Evolutionary conservation across 2,329 filamentous ascomycete genomes (phyloP).

Genomic region (Aspergillus puulaauensis): DNA sequence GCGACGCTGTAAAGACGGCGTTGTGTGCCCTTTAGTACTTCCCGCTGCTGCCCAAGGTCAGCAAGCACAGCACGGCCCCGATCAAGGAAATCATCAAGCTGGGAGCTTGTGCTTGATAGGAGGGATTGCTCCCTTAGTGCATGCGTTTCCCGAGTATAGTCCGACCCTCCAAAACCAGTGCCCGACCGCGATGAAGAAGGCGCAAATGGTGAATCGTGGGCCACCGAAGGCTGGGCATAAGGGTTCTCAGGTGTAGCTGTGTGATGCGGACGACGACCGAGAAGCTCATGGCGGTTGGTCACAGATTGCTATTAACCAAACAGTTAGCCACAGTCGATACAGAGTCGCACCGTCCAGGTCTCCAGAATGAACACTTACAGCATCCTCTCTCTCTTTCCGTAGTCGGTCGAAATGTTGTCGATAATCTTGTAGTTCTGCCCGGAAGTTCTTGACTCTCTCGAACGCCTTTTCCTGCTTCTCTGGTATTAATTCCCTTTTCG

Average conservation of each 20-base stretch:
- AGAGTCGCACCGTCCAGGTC: background rate
- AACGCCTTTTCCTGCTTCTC: conserved; percentile 90
- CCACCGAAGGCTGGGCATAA: conserved; percentile 65
- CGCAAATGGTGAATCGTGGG: conserved; percentile 44
- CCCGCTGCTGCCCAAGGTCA: conserved; percentile 83
- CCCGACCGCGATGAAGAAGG: conserved; percentile 35
- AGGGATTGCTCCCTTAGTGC: conserved; percentile 88
- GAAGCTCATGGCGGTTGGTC: conserved; percentile 75
- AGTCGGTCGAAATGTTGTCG: conserved; percentile 73
- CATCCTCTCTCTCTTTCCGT: conserved; percentile 75
- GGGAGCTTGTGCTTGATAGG: conserved; percentile 75
- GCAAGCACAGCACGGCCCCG: conserved; percentile 85
- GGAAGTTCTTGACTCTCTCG: conserved; percentile 83
- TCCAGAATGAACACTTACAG: conserved; percentile 41
- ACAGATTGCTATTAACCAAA: conserved; percentile 49
- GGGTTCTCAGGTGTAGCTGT: conserved; percentile 88
- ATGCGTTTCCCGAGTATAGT: conserved; percentile 73
- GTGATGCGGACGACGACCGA: conserved; percentile 79
- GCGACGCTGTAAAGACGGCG: conserved; percentile 86
- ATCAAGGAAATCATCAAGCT: conserved; percentile 92
- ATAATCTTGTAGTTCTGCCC: conserved; percentile 77
- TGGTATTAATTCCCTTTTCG: conserved; percentile 83
- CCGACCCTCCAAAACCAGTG: conserved; percentile 49
- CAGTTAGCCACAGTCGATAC: background rate
- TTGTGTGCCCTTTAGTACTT: conserved; percentile 94